These are phyloP conservation scores for Lichtheimia corymbifera DNA, from an alignment of 371 early-diverging fungal genomes.

Conservation along the genomic window DNA sequence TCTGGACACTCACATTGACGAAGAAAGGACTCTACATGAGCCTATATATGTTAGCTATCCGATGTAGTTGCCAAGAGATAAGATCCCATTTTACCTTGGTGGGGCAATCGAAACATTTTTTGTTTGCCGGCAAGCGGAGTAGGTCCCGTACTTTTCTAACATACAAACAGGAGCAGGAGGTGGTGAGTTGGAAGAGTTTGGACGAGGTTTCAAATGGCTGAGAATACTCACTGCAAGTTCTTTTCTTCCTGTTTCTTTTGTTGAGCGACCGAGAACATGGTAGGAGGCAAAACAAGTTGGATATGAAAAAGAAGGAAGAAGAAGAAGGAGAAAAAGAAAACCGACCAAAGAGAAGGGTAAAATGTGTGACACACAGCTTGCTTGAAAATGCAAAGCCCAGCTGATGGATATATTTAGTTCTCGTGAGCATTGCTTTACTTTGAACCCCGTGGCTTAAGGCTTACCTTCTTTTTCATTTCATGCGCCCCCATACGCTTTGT, in stretches of 20 bases:
- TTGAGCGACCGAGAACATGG: conserved; percentile 1
- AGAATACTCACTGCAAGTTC: conserved; percentile 15
- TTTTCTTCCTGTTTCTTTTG: conserved; percentile 22
- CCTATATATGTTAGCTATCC: not conserved
- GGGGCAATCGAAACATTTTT: conserved; percentile 68
- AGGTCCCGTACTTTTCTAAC: conserved; percentile 36
- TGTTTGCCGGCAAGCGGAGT: conserved; percentile 53
- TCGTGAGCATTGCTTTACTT: too few relatives aligned
- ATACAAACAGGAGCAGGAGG: not conserved
- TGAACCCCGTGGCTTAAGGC: not conserved
- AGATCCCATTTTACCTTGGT: conserved; percentile 45
- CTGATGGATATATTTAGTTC: not conserved
- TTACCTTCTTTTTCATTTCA: not conserved
- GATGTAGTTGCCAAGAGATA: not conserved
- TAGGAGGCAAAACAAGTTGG: not conserved
- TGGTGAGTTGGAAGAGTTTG: not conserved
- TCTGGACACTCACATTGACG: conserved; percentile 61
- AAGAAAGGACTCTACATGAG: conserved; percentile 59
- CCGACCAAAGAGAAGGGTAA: conserved; percentile 2
- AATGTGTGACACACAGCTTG: conserved; percentile 7
- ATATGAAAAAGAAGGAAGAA: conserved; percentile 8
- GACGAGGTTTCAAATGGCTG: not conserved
- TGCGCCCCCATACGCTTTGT: conserved; percentile 6
- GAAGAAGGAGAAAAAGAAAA: conserved; percentile 7
- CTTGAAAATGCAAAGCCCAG: conserved; percentile 8